These are phyloP conservation scores for Ganoderma lingzhi DNA, from an alignment of 1,284 basidiomycete species.

Conservation along the genomic window DNA sequence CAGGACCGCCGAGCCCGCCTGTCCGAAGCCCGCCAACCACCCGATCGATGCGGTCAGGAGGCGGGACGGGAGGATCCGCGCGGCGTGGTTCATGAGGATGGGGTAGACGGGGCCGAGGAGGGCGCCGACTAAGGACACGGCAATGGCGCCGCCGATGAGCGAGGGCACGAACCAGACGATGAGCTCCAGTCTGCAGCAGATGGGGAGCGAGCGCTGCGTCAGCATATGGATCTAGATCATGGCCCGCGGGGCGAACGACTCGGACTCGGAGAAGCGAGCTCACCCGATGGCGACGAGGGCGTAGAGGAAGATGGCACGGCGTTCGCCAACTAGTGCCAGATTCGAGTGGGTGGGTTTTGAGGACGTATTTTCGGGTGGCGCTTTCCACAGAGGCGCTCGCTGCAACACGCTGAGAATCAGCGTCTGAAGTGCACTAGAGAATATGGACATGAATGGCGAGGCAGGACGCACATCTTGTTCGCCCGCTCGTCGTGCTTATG, in stretches of 20 bases:
- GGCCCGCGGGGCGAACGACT: too few relatives aligned
- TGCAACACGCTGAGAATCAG: background rate
- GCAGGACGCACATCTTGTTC: background rate
- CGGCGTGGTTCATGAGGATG: conserved; percentile 58
- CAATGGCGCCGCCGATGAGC: conserved; percentile 58
- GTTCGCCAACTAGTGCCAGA: too few relatives aligned
- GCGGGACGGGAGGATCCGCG: conserved; percentile 55
- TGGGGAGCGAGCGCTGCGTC: too few relatives aligned
- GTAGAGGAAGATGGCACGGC: too few relatives aligned
- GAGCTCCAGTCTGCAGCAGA: conserved; percentile 41
- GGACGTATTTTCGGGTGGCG: too few relatives aligned
- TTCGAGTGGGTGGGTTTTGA: too few relatives aligned
- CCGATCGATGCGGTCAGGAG: conserved; percentile 62
- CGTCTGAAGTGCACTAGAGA: background rate
- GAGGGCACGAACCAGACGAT: conserved; percentile 66
- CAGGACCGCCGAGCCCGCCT: conserved; percentile 60
- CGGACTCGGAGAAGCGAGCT: too few relatives aligned
- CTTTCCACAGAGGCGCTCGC: background rate
- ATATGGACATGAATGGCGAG: background rate
- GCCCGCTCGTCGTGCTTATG: background rate
- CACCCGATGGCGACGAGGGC: too few relatives aligned
- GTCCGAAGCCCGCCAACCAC: conserved; percentile 62
- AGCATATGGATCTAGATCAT: too few relatives aligned
- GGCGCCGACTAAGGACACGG: conserved; percentile 62
- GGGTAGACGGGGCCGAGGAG: conserved; percentile 61